These are phyloP conservation scores for Kingdonia uniflora DNA, from an alignment of 164 flowering plant species.

Conservation along the genomic window DNA sequence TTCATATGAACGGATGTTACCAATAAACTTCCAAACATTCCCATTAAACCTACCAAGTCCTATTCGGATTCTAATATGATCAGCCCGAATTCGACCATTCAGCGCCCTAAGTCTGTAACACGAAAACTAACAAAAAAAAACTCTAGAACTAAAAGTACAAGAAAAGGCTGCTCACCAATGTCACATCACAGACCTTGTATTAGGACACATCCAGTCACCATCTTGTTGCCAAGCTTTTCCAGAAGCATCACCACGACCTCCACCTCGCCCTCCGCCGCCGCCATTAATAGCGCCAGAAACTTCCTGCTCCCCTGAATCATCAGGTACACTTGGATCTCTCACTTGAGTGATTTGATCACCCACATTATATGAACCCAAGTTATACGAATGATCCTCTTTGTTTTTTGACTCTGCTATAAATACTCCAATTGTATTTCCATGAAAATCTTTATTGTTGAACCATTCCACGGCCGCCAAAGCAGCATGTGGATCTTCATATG, in stretches of 20 bases:
- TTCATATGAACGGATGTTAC: too few relatives aligned
- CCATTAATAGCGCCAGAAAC: conserved; percentile 44
- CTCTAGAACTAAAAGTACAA: conserved; percentile 33
- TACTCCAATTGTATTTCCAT: conserved; percentile 79
- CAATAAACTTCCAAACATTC: too few relatives aligned
- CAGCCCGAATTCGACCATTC: too few relatives aligned
- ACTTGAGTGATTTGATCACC: not conserved
- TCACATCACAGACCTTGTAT: conserved; percentile 99
- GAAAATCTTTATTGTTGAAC: conserved; percentile 95
- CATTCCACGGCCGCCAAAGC: conserved; percentile 97
- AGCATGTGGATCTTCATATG: conserved; percentile 98
- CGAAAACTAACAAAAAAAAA: too few relatives aligned
- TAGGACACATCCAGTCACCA: conserved; percentile 96
- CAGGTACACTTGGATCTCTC: conserved; percentile 27
- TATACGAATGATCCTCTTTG: conserved; percentile 37
- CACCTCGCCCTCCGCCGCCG: conserved; percentile 52
- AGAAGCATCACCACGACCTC: conserved; percentile 64
- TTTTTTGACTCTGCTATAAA: conserved; percentile 75
- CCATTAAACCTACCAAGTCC: too few relatives aligned
- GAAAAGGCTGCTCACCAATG: conserved; percentile 98
- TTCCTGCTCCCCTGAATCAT: conserved; percentile 29
- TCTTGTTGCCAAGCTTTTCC: conserved; percentile 96
- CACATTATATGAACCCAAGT: not conserved
- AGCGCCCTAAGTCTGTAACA: too few relatives aligned
- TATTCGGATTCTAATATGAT: too few relatives aligned